Evolutionary conservation across 352 stramenopile species (phyloP).

Genomic region (Phytophthora meadii): DNA sequence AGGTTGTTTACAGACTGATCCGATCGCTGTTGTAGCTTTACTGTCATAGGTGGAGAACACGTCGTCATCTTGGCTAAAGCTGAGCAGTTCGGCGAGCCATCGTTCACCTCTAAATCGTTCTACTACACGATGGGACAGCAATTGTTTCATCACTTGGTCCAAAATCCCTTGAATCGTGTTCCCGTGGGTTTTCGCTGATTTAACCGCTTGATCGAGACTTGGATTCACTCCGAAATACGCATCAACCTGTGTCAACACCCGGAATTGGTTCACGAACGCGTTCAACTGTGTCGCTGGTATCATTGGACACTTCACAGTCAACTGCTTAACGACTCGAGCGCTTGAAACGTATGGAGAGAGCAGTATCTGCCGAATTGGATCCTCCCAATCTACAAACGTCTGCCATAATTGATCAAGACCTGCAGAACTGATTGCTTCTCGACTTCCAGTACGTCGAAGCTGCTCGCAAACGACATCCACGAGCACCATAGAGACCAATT

Average conservation of each 20-base stretch:
- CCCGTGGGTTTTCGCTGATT: conserved; percentile 22
- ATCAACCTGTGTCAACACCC: conserved; percentile 46
- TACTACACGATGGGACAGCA: conserved; percentile 37
- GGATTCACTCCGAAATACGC: conserved; percentile 55
- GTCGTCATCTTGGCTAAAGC: conserved; percentile 34
- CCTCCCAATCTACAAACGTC: conserved; percentile 31
- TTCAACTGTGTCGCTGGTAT: conserved; percentile 50
- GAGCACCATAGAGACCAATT: conserved; percentile 36
- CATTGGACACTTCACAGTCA: conserved; percentile 24
- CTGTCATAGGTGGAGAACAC: conserved; percentile 37
- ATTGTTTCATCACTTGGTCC: conserved; percentile 34
- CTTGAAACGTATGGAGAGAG: conserved; percentile 33
- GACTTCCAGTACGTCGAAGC: conserved; percentile 28
- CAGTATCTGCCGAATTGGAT: conserved; percentile 25
- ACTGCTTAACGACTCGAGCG: conserved; percentile 31
- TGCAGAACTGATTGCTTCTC: conserved; percentile 19
- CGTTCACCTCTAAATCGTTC: conserved; percentile 54
- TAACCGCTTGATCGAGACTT: conserved; percentile 38
- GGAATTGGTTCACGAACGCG: conserved; percentile 48
- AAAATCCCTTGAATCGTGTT: conserved; percentile 36
- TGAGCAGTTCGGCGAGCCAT: conserved; percentile 61
- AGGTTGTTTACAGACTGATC: conserved; percentile 20
- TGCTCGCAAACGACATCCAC: conserved; percentile 46
- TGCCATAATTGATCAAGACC: conserved; percentile 40
- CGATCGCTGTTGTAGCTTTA: conserved; percentile 19